Evolutionary conservation across 441 rosid species (phyloP).

Genomic region (Pelargonium myrrhifolium): DNA sequence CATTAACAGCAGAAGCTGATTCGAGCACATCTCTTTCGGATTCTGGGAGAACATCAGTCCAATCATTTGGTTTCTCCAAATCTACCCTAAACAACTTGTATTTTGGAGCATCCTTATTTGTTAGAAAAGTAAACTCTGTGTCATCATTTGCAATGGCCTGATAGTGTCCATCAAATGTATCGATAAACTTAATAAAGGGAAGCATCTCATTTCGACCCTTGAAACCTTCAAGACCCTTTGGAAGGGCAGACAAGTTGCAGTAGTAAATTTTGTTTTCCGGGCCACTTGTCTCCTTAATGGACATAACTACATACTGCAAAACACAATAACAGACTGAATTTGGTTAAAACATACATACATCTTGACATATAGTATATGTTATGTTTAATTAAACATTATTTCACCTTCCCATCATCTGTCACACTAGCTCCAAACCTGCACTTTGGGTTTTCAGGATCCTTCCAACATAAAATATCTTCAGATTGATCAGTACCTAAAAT

Average conservation of each 20-base stretch:
- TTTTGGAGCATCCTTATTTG: slow-evolving; percentile 79
- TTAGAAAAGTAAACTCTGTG: slow-evolving; percentile 61
- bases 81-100: slow-evolving; percentile 78
- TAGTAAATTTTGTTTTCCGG: slow-evolving; percentile 83
- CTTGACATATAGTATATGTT: background rate
- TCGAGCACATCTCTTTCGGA: slow-evolving; percentile 73
- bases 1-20: slow-evolving; percentile 62
- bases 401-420: slow-evolving; percentile 83
- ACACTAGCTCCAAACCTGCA: slow-evolving; percentile 42
- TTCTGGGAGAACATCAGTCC: slow-evolving; percentile 74
- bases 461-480: slow-evolving; percentile 89
- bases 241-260: slow-evolving; percentile 61
- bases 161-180: slow-evolving; percentile 61
- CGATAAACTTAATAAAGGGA: slow-evolving; percentile 71
- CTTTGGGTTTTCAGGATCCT: slow-evolving; percentile 70
- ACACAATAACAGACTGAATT: slow-evolving; percentile 7
- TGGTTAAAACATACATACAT: background rate
- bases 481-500: slow-evolving; percentile 72
- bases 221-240: slow-evolving; percentile 61
- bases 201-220: slow-evolving; percentile 45
- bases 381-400: background rate
- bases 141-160: slow-evolving; percentile 66
- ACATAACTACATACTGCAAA: slow-evolving; percentile 72
- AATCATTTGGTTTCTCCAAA: slow-evolving; percentile 58
- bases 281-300: slow-evolving; percentile 56